Evolutionary conservation across 176 grass and related monocot species (phyloP), one percentile per base, ranked within the genome.

Genomic region (Lolium perenne): DNA sequence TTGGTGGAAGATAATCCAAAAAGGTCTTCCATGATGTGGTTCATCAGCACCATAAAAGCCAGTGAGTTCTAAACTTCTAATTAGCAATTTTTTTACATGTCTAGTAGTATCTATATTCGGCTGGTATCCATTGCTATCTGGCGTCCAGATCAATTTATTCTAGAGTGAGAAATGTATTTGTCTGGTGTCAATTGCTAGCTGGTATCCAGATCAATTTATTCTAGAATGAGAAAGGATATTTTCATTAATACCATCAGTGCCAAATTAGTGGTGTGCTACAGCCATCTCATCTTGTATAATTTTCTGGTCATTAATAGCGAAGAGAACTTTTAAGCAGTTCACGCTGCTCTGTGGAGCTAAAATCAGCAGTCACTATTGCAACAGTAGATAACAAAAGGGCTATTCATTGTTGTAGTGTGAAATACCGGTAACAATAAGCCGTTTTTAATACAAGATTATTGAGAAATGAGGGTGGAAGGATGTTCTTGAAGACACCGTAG

Each of bases 61-160:
- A 56, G 88, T 86, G 21, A 90, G 73, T 90, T 74, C 22, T 38
- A 77, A 71, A 90, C 54, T 86, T 65, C 17, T 14, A 86, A 45
- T 46, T 17, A 38, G 7, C 32, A 71, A 8, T 7, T n/a, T 41
- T 3, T 89, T 82, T 78, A 17, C 17, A 65, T 79, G 17, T 7
- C 43, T 46, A 38, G 71, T 8, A 2, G 47, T 45, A 82, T 77
- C 41, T 43, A 1, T 71, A 51, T 77, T 62, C 20, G 7, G 1
- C 29, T 71, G 78, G 29, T 71, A 23, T n/a, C 51, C 56, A 57
- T 57, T 8, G 56, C 7, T 55, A 55, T 15, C 15, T 55, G 14
- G 51, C 18, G 7, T 23, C 25, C 4, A 15, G 61, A 14, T 64
- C 61, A 64, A 26, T 64, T 64, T 64, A 64, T 6, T 64, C 22